phyloP scores from a whole-genome alignment of 192 early-diverging fungal genomes.

The Piromyces finnis region DNA sequence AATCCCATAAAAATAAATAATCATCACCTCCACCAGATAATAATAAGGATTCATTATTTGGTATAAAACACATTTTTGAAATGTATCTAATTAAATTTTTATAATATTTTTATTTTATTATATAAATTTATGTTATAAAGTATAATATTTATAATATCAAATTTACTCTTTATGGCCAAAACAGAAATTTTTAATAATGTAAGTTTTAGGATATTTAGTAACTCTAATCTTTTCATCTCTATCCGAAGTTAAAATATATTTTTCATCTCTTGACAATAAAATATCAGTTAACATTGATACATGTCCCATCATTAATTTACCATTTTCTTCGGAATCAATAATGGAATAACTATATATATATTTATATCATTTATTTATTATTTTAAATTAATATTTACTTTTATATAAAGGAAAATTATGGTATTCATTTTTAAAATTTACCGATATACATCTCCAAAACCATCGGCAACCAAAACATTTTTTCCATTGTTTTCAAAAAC shows the following conservation, averaged over 20 bases:
- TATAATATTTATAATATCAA: no score
- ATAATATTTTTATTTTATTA: no score
- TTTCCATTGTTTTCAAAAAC: constrained; percentile 42
- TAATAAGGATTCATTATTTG: neutral
- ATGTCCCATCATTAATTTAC: constrained; percentile 56
- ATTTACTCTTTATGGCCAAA: constrained; percentile 76
- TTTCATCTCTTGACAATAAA: constrained; percentile 46
- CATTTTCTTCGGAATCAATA: constrained; percentile 12
- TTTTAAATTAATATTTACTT: no score
- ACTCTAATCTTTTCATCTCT: constrained; percentile 96
- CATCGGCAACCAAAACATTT: constrained; percentile 64
- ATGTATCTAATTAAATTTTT: neutral
- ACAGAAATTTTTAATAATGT: constrained; percentile 76
- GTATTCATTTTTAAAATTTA: no score
- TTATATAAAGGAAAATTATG: no score
- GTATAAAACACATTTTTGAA: neutral
- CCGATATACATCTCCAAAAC: constrained; percentile 89
- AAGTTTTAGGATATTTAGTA: constrained; percentile 73
- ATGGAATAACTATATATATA: constrained; percentile 7
- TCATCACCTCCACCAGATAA: neutral
- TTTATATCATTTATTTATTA: no score
- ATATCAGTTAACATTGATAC: constrained; percentile 87
- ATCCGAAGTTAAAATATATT: constrained; percentile 73
- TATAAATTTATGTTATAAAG: no score
- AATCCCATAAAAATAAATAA: neutral